phyloP scores from a whole-genome alignment of 129 eudicot species.

The Lactuca saligna region DNA sequence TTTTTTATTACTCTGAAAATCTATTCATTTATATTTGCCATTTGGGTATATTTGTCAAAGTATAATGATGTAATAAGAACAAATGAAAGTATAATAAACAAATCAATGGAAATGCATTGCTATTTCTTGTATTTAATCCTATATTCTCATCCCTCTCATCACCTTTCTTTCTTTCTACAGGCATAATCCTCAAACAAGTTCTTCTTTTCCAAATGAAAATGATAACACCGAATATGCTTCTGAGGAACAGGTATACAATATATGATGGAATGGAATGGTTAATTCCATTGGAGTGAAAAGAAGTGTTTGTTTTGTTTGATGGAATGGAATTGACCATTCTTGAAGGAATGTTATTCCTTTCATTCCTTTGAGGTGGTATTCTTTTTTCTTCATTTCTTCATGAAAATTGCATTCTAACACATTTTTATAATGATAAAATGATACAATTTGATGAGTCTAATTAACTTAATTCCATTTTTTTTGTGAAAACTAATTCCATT shows the following conservation, averaged over 20 bases:
- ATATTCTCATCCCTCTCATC: neutral
- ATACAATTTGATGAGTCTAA: no score
- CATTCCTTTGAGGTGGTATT: neutral
- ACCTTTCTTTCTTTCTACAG: slow-evolving; percentile 34
- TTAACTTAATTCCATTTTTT: no score
- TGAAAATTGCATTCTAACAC: neutral
- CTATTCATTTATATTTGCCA: no score
- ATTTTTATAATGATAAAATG: no score
- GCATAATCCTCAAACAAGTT: slow-evolving; percentile 46
- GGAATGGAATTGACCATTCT: neutral
- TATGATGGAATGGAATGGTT: neutral
- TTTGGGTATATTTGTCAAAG: no score
- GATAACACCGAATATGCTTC: slow-evolving; percentile 41
- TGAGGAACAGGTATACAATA: slow-evolving; percentile 61
- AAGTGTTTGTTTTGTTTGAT: no score
- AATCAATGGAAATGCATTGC: neutral
- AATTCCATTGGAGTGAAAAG: neutral
- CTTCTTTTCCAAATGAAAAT: slow-evolving; percentile 51
- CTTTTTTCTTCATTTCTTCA: neutral
- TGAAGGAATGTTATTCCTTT: no score
- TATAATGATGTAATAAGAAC: neutral
- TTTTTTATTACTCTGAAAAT: no score
- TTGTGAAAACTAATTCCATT: no score
- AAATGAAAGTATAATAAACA: neutral
- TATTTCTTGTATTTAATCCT: neutral